Conservation (phyloP, 2,329 filamentous ascomycete genomes). For the Aspergillus tamarii region DNA sequence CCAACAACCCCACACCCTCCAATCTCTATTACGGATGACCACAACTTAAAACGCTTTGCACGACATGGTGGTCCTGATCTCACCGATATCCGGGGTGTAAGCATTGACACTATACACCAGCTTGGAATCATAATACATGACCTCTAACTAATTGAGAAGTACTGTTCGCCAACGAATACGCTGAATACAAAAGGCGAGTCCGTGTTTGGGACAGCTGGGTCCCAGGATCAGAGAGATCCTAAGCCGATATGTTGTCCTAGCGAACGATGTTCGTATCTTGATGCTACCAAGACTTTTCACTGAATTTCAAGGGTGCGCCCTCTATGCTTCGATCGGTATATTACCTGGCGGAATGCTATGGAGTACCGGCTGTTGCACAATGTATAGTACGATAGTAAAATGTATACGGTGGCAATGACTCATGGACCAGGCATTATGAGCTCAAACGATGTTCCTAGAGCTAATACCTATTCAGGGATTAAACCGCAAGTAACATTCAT, state of each 20-base stretch:
- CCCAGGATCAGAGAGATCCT: not conserved
- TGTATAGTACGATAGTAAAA: no score
- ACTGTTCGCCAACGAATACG: not conserved
- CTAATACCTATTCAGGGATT: no score
- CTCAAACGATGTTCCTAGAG: no score
- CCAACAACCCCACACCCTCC: no score
- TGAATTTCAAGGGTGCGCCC: no score
- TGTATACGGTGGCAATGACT: no score
- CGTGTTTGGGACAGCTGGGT: not conserved
- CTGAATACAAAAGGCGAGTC: not conserved
- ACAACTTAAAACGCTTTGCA: not conserved
- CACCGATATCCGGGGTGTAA: not conserved
- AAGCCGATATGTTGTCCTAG: not conserved
- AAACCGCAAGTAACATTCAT: no score
- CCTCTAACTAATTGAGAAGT: not conserved
- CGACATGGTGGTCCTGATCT: not conserved
- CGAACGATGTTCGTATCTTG: not conserved
- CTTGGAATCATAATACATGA: not conserved
- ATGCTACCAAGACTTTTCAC: not conserved
- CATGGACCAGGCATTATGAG: no score
- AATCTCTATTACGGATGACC: not conserved
- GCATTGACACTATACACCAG: not conserved
- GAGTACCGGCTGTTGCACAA: accelerated
- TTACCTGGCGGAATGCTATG: not conserved
- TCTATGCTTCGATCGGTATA: not conserved